phyloP scores from a whole-genome alignment of 2,329 filamentous ascomycete species.

The Plectosphaerella cucumerina region DNA sequence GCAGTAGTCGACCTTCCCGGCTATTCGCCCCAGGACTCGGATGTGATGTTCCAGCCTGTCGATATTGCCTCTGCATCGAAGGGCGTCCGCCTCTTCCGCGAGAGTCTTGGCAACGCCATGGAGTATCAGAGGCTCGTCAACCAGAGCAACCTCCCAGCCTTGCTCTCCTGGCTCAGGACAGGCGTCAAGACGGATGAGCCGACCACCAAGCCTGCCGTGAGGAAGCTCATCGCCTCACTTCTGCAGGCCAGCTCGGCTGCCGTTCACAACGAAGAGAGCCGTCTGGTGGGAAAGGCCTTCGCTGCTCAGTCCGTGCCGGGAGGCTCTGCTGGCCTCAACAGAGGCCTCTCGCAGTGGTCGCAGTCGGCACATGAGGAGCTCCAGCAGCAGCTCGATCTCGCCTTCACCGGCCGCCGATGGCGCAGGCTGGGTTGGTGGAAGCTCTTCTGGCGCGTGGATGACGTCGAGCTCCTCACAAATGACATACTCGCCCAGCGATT shows the following conservation, averaged over 20 bases:
- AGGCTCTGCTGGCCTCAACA: constrained; percentile 45
- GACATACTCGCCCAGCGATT: constrained; percentile 76
- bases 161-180: constrained; percentile 63
- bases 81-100: constrained; percentile 63
- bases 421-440: constrained; percentile 87
- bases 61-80: constrained; percentile 59
- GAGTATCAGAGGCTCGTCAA: constrained; percentile 73
- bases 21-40: constrained; percentile 28
- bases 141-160: constrained; percentile 60
- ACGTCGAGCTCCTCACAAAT: constrained; percentile 77
- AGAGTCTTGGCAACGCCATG: constrained; percentile 64
- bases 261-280: constrained; percentile 46
- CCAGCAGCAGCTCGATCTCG: constrained; percentile 71
- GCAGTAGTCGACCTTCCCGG: constrained; percentile 56
- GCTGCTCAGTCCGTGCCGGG: constrained; percentile 18
- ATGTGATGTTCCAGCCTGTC: constrained; percentile 49
- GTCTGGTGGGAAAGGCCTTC: constrained; percentile 26
- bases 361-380: constrained; percentile 79
- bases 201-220: constrained; percentile 61
- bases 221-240: constrained; percentile 62
- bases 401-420: constrained; percentile 75
- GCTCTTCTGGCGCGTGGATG: constrained; percentile 90
- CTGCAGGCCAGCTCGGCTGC: constrained; percentile 49
- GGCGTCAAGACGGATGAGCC: constrained; percentile 35
- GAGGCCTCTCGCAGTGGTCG: constrained; percentile 66